phyloP scores from a whole-genome alignment of 1,284 basidiomycete genomes.

The Fomitopsis betulina region DNA sequence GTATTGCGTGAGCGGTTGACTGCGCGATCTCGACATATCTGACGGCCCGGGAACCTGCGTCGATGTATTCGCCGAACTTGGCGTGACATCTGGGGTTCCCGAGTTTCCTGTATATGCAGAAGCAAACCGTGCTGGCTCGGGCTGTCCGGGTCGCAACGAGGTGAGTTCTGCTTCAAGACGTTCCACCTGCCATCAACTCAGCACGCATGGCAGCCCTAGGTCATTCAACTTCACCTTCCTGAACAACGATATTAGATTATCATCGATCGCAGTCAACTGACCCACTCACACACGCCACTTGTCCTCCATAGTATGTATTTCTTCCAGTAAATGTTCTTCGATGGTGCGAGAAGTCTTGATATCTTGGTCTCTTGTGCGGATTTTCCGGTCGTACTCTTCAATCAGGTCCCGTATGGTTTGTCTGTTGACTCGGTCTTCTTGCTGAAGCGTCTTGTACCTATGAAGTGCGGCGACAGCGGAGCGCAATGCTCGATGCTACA shows the following conservation, averaged over 20 bases:
- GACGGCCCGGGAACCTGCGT: not conserved
- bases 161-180: not conserved
- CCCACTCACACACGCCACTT: constrained; percentile 24
- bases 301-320: constrained; percentile 25
- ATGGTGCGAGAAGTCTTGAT: constrained; percentile 29
- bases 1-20: not conserved
- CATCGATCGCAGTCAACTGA: not conserved
- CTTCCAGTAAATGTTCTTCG: constrained; percentile 28
- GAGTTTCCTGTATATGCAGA: not conserved
- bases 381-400: constrained; percentile 24
- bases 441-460: constrained; percentile 12
- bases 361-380: constrained; percentile 30
- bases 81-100: not conserved
- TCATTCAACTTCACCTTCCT: constrained; percentile 6
- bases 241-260: not conserved
- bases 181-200: not conserved
- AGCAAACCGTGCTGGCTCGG: not conserved
- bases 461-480: constrained; percentile 19
- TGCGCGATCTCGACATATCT: not conserved
- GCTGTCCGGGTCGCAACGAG: constrained; percentile 11
- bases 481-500: constrained; percentile 19
- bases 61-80: not conserved
- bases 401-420: constrained; percentile 19
- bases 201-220: not conserved
- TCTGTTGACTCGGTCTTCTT: constrained; percentile 7